Conservation (phyloP, 352 stramenopile genomes). For the Globisporangium irregulare region DNA sequence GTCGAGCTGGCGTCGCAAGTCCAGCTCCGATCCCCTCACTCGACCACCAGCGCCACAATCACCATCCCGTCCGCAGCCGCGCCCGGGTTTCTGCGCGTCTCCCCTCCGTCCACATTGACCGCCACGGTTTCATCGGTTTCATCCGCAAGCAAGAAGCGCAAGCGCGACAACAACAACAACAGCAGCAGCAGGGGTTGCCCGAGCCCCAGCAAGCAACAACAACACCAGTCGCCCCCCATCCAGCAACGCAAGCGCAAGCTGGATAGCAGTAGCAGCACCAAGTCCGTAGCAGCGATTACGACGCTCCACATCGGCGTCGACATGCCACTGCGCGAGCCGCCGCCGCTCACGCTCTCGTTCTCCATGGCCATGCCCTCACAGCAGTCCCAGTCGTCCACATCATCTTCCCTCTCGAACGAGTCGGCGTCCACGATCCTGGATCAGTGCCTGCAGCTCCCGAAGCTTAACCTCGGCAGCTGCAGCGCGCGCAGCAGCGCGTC, state of each 20-base stretch:
- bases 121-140: neutral
- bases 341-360: conserved; percentile 14
- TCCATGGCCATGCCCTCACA: conserved; percentile 4
- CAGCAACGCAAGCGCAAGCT: conserved; percentile 13
- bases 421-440: conserved; percentile 26
- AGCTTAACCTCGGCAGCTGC: conserved; percentile 52
- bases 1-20: conserved; percentile 13
- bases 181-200: neutral
- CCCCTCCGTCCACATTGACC: conserved; percentile 2
- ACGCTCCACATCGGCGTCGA: conserved; percentile 20
- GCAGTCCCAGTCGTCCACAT: neutral
- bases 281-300: neutral
- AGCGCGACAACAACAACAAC: conserved; percentile 12
- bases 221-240: neutral
- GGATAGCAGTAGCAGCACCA: neutral
- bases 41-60: neutral
- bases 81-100: conserved; percentile 1
- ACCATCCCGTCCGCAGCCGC: conserved; percentile 1
- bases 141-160: conserved; percentile 18
- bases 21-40: conserved; percentile 6
- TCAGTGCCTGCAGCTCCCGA: conserved; percentile 59
- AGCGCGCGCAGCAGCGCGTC: conserved; percentile 27
- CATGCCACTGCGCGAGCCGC: conserved; percentile 20
- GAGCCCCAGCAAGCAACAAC: neutral
- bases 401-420: neutral